Base-by-base conservation (phyloP, 1,284 basidiomycete species). In the Cerrena zonata region DNA sequence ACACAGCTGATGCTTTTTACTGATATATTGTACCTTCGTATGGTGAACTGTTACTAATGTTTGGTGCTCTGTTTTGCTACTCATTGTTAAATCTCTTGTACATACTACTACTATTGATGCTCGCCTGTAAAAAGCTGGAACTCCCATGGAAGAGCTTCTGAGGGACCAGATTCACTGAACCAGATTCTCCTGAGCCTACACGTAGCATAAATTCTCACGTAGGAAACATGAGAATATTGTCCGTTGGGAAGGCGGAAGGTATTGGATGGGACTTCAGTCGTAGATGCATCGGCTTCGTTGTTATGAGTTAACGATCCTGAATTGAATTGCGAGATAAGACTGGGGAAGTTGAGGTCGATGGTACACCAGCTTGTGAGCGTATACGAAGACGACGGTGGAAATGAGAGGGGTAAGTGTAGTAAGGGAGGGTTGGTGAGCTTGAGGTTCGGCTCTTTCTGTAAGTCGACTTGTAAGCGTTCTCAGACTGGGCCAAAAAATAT, bases 181-280 rank as follows among this genome's bases (percentile, higher is more conserved):
- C 89, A 93, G 47, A 94, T 79, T 56, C 90, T 72, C 54, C 86
- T 72, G 53, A 93, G 65, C 24, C 90, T 77, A 67, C 90, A 92
- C 41, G 82, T 89, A 19, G 89, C 89, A 63, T 91, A 89, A 27
- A 93, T 76, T 61, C 84, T 84, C 53, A 92, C 73, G 61, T 83
- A 89, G 15, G 79, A 76, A 24, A 87, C 72, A 64, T 83, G 79
- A 0, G 79, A 80, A 61, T 84, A 87, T 43, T 66, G 65, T 21
- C 80, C 81, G 49, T 68, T 71, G 18, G 87, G 88, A 39, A 84
- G 27, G 13, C 18, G 25, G 34, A 27, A 13, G 21, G 24, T 45
- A n/a, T n/a, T n/a, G n/a, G 49, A 34, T 15, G 7, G 21, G 26
- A 4, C 15, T 54, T 57, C 51, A 50, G 54, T 49, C 34, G 58